Evolutionary conservation across 495 filamentous ascomycete species (phyloP).

Genomic region (Aspergillus asperescens): DNA sequence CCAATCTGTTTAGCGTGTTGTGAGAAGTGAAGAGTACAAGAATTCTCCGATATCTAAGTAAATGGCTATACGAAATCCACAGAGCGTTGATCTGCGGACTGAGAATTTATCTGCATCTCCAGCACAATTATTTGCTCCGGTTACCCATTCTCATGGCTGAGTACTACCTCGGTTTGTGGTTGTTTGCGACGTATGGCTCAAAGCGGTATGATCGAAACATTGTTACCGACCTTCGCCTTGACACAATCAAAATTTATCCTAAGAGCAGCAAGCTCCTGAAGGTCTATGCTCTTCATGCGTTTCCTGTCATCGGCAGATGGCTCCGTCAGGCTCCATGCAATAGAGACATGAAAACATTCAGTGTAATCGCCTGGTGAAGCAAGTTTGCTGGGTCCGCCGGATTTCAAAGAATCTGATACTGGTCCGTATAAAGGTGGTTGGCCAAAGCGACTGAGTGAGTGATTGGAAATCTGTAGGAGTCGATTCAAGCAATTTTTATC

Average conservation of each 20-base stretch:
- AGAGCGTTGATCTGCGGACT: too few relatives aligned
- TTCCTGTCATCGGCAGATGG: constrained; percentile 22
- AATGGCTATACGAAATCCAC: too few relatives aligned
- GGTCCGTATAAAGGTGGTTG: constrained; percentile 69
- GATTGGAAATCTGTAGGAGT: constrained; percentile 63
- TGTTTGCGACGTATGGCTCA: not conserved
- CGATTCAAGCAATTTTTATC: constrained; percentile 52
- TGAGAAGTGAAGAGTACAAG: too few relatives aligned
- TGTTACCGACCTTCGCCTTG: constrained; percentile 77
- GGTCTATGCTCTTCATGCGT: constrained; percentile 32
- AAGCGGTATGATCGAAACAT: constrained; percentile 53
- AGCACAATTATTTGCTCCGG: too few relatives aligned
- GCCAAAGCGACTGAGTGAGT: constrained; percentile 47
- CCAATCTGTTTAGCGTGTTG: too few relatives aligned
- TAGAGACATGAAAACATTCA: constrained; percentile 69
- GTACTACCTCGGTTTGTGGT: too few relatives aligned
- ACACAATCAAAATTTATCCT: constrained; percentile 34
- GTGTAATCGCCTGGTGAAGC: constrained; percentile 32
- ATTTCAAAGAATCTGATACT: not conserved
- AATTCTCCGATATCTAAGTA: too few relatives aligned
- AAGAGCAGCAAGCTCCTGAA: constrained; percentile 19
- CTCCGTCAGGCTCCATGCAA: constrained; percentile 64
- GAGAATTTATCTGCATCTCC: too few relatives aligned
- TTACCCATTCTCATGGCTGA: too few relatives aligned
- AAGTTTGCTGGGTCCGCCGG: not conserved